Evolutionary conservation across 1,284 basidiomycete genomes (phyloP), one percentile per base, ranked within the genome.

Genomic region (Neonothopanus nambi): DNA sequence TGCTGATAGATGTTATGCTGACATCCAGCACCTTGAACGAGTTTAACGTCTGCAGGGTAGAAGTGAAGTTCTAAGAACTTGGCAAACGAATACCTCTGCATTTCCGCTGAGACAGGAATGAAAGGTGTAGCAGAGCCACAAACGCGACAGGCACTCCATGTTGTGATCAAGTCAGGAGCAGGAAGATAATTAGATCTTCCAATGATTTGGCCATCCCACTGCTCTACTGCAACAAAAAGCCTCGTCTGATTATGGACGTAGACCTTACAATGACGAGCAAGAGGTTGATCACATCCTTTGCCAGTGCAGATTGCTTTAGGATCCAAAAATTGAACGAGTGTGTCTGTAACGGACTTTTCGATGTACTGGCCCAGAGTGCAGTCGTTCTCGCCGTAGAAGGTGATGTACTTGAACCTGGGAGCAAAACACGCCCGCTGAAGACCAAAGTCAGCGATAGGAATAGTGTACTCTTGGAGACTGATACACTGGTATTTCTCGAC

Each of bases 401-500:
- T 88, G 72, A 92, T 84, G 56, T 89, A 87, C 33, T 81, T 79
- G 42, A 95, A 68, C 48, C 75, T 68, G 0, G 89, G 88, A n/a
- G 80, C 76, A 61, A 85, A 84, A 64, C 89, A 93, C 5, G 90
- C 77, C 7, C 83, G 81, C 61, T 82, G 80, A 17, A 75, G 70
- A 11, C 81, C 82, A 57, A 82, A 77, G 54, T 88, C 85, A 33
- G 81, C 77, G 21, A 84, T 84, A 20, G 89, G 91, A 35, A 93
- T 76, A 8, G 82, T 87, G 62, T 84, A 89, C 61, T 87, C 83
- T 74, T 87, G 84, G 8, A 93, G 66, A 61, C 79, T 84, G 67
- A 98, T 89, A 61, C 87, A 85, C 66, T 98, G 96, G 65, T 96
- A 98, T 67, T 95, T 91, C 67, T 95, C 93, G 26, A 96, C 91